Evolutionary conservation across 495 filamentous ascomycete genomes (phyloP), one percentile per base, ranked within the genome.

Genomic region (Aspergillus baeticus): DNA sequence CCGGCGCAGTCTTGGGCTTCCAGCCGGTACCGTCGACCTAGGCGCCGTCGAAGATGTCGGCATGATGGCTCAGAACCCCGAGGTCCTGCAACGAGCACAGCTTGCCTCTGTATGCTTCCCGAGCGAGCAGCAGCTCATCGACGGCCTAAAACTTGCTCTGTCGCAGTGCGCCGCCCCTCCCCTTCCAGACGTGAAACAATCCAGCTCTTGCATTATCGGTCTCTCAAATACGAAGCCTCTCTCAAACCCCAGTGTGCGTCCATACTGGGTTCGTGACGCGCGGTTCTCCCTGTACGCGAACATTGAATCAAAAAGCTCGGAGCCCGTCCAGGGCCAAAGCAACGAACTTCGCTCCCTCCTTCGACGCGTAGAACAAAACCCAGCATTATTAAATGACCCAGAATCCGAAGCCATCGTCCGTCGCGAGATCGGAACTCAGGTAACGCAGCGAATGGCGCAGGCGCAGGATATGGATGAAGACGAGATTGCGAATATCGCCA

Each of bases 1-100:
- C 34, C 64, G 69, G 0, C 61, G 55, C 5, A 3, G 5, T 5
- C 58, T 57, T 10, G 70, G 70, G 1, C 63, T 74, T 2, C 58
- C 65, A 0, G 71, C 68, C 10, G 60, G 45, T 13, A 18, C 55
- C 1, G 53, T 78, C 20, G 58, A 68, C 13, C 41, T 77, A 15
- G 71, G 73, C 26, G 15, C 47, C 14, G 63, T 79, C n/a, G 55
- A 61, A 0, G 69, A 67, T 22, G 65, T 77, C 5, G 74, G 75
- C 38, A 68, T 65, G 29, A 26, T 71, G 15, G 52, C 63, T 13
- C 67, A 67, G 17, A 51, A 61, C 15, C 54, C 61, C 0, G 36
- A 55, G 49, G 17, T 43, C 26, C 3, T 29, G 3, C 26, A 29
- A 29, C 3, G 8, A 8, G 26, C 26, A 3, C 26, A 29, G 8